Evolutionary conservation across 164 flowering plant genomes (phyloP), one percentile per base, ranked within the genome.

Genomic region (Berberis thunbergii): DNA sequence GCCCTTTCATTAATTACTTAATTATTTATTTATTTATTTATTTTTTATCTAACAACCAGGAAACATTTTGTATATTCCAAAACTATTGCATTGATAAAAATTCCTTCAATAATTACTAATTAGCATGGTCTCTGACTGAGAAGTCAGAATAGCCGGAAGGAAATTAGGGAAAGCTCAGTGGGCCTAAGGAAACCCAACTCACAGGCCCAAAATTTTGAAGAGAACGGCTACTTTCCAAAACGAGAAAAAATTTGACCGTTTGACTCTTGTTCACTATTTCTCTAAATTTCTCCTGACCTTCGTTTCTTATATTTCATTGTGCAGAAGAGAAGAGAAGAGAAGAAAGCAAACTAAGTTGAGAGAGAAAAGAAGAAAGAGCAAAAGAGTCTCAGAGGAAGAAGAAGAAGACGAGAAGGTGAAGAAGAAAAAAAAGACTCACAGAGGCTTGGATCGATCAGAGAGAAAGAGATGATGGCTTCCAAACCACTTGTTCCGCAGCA

Each of bases 401-500:
- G 53, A 45, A 57, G 60, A 61, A 61, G 54, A 64, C 62, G 76
- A 12, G 42, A 50, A 45, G 49, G 4, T 2, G 41, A 7, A 45
- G 69, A 67, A 67, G 69, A 46, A 44, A 67, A 62, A 57, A 55
- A 59, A 60, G 26, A 26, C 26, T 48, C 50, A 11, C 50, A 54
- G 57, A 56, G 59, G 9, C 3, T 26, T 66, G 50, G 48, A 67
- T 64, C 55, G 52, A 61, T 7, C 52, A 64, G 65, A n/a, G 41
- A 55, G 52, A 54, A 75, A 54, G 53, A 53, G n/a, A 70, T 61
- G 63, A 87, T 87, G 93, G 89, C 93, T 45, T 65, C 89, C 46
- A 87, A 85, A 77, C 71, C 78, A 11, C 54, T 76, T 40, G 79
- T 80, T 65, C 88, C 81, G 4, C 83, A 70, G 60, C 78, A 80